Evolutionary conservation across 2,329 filamentous ascomycete genomes (phyloP), one percentile per base, ranked within the genome.

Genomic region (Stachybotrys chlorohalonatus): DNA sequence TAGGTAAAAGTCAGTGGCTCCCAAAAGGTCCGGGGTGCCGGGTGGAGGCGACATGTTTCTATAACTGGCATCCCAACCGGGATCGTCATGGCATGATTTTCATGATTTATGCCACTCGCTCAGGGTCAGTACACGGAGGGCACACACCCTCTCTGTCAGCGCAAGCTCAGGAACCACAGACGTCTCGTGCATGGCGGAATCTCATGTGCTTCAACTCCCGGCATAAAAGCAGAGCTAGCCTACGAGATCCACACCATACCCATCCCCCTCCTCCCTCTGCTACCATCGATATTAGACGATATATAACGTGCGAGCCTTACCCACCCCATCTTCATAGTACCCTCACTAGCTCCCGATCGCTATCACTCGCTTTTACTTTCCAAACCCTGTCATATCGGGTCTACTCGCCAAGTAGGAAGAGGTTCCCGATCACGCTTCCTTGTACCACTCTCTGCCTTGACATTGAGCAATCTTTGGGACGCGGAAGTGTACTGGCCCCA

Each of bases 201-300:
- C 32, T 52, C 50, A 36, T 42, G 31, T 45, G 2, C 48, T 52
- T 52, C 17, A 42, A 52, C 50, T 52, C 50, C 50, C 50, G 50
- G 50, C 50, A 52, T 52, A 17, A 45, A 42, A 50, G 39, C 24
- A 36, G 50, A 32, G 32, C 32, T 31, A 32, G n/a, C 24, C 31
- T 31, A 11, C 15, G 24, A 52, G 50, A 52, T 52, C 50, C 50
- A 42, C 50, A 51, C 49, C 49, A 47, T 47, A 31, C 49, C 50
- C 36, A 52, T 24, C 36, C n/a, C 24, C 50, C 50, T 45, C 50
- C 31, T 32, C 45, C 36, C 50, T 52, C 32, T 16, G 32, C 50
- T 36, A 32, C 31, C 30, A 15, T 52, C 36, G 50, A 52, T 52
- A 52, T 52, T n/a, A 45, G 50, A 52, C 32, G 50, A 42, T 52